Base-by-base conservation (phyloP, 176 grass and related monocot genomes). In the Microstegium vimineum region DNA sequence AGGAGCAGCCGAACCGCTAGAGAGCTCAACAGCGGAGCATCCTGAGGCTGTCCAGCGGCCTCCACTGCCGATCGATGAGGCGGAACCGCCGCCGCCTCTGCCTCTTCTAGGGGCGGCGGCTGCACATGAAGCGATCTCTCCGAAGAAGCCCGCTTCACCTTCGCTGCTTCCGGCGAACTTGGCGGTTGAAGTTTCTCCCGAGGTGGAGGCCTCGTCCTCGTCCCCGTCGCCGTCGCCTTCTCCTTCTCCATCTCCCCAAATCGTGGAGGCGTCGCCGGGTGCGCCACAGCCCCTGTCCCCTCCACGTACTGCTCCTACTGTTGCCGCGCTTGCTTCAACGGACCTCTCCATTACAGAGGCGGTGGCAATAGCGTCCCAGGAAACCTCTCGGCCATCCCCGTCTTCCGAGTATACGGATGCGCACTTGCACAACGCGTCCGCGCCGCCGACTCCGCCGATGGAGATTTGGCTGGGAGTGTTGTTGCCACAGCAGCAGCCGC, bases 81-180 rank as follows among this genome's bases (percentile, higher is more conserved):
- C 33, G 62, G 31, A 14, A 42, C 51, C 18, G 23, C 51, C 51
- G 32, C 40, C 64, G 38, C 60, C 5, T n/a, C n/a, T n/a, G n/a
- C n/a, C n/a, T 49, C 31, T 31, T 45, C 16, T 16, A 17, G 66
- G 22, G 75, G 22, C 43, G 54, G 30, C 8, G 5, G 31, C 62
- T 74, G 82, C 62, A 33, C 62, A 80, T 78, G 87, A 69, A 69
- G 81, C 49, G 31, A 18, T 66, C 9, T 23, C 56, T 12, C 40
- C 41, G 64, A 71, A 63, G 82, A 35, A 52, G 63, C 27, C 42
- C 31, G 12, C 63, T 43, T 81, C 52, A 20, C 32, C 32, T 70
- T 52, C 72, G 32, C 52, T 63, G 62, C 57, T 2, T 31, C 26
- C 57, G 14, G 12, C 6, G 61, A 14, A 4, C 30, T 40, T 68